Conservation (phyloP, 257 asterid genomes). For the Solanum sejunctum region DNA sequence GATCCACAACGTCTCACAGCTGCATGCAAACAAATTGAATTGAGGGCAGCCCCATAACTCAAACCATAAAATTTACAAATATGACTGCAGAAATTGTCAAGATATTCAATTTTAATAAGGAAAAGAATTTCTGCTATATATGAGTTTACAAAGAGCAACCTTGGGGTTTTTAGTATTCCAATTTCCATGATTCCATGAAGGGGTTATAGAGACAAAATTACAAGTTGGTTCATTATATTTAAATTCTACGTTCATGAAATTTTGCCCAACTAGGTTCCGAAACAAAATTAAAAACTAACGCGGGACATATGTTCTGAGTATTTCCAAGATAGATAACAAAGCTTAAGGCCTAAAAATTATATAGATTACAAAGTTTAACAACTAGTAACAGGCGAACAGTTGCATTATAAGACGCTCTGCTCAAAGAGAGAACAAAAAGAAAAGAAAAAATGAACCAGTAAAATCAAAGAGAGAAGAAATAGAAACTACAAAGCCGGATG, state of each 20-base stretch:
- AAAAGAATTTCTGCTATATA: not conserved
- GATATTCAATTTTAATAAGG: not conserved
- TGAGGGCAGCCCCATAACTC: not conserved
- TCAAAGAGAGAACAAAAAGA: not conserved
- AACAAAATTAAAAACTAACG: not conserved
- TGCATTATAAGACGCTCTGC: not conserved
- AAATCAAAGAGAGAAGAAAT: not conserved
- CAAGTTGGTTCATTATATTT: not conserved
- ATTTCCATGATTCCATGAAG: not conserved
- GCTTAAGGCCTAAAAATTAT: not conserved
- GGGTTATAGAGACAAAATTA: not conserved
- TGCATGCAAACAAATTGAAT: constrained; percentile 16
- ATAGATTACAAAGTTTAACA: not conserved
- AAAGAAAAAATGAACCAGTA: not conserved
- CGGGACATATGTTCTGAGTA: not conserved
- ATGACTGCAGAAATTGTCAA: not conserved
- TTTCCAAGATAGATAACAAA: not conserved
- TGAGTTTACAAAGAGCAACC: not conserved
- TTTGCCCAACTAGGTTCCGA: not conserved
- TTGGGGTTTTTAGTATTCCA: not conserved
- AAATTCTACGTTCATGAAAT: not conserved
- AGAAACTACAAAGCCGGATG: not conserved
- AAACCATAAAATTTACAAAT: not conserved
- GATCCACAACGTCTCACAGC: constrained; percentile 74
- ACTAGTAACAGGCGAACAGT: not conserved